These are phyloP conservation scores for Boeremia lycopersici DNA, from an alignment of 2,329 filamentous ascomycete species.

Conservation along the genomic window DNA sequence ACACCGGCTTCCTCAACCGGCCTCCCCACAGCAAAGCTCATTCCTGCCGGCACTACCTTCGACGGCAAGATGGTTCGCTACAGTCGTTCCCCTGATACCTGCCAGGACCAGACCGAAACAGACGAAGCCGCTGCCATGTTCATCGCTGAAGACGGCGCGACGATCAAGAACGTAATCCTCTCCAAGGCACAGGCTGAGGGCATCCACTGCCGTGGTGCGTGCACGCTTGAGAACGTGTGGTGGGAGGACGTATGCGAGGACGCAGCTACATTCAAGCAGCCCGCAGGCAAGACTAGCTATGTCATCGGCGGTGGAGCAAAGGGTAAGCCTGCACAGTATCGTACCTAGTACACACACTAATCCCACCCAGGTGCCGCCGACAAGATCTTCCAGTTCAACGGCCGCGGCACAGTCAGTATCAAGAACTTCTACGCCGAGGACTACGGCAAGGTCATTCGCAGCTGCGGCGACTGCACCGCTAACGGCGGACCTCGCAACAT, in stretches of 20 bases:
- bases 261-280: constrained; percentile 23
- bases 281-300: constrained; percentile 11
- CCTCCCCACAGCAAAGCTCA: constrained; percentile 9
- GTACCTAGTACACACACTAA: not conserved
- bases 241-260: constrained; percentile 19
- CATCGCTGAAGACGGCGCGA: constrained; percentile 50
- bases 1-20: constrained; percentile 7
- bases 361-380: constrained; percentile 15
- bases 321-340: not conserved
- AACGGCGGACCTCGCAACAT: constrained; percentile 50
- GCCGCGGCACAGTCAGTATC: constrained; percentile 27
- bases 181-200: constrained; percentile 55
- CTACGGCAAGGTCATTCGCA: constrained; percentile 27
- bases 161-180: constrained; percentile 58
- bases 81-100: constrained; percentile 17
- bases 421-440: constrained; percentile 29
- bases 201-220: constrained; percentile 56
- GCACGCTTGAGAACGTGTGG: constrained; percentile 39
- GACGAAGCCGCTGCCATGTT: constrained; percentile 25
- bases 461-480: constrained; percentile 41
- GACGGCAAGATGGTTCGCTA: constrained; percentile 23
- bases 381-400: constrained; percentile 36
- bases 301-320: constrained; percentile 32
- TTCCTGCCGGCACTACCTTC: constrained; percentile 15
- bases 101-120: constrained; percentile 17